Evolutionary conservation across 306 rosid species (phyloP), one percentile per base, ranked within the genome.

Genomic region (Vigna reflexopilosa): DNA sequence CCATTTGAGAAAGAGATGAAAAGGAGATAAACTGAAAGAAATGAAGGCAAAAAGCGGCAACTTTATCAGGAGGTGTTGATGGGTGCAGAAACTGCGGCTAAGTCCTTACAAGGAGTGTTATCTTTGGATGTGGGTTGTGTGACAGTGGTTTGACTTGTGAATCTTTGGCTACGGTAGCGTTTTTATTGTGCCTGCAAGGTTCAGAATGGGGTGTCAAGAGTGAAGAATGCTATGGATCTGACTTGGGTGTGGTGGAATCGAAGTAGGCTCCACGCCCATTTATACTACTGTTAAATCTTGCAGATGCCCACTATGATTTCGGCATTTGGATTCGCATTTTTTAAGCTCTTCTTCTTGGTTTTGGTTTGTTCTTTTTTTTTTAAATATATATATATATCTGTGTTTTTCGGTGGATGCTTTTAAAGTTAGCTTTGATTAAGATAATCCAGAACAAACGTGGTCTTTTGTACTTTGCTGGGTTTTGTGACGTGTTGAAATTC

Each of bases 211-310:
- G 96, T 83, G 88, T 76, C 84, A 72, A 74, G 8, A 75, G 26
- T 83, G 81, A 83, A 86, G 80, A 81, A 85, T 70, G 77, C 47
- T 76, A 72, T 78, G 89, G 91, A 89, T 92, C 91, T 86, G 87
- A 86, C 86, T 69, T 70, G 88, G 83, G 90, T 74, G 76, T 77
- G 86, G 88, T 75, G 54, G 73, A 59, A 49, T 77, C 38, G 38
- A 24, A 51, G 91, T 83, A 73, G 94, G 98, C 85, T 86, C 94
- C 96, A 90, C 87, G 52, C 30, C 79, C 73, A 45, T 66, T 89
- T 86, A 73, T 77, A 78, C 78, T 72, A 88, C 87, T 50, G 88
- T 85, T 74, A 80, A 78, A 5, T 15, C 89, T 76, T 76, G 84
- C 79, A 84, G 80, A 63, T 80, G 68, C 70, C 83, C 26, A 8